These are phyloP conservation scores for Asterochloris sp. DNA, from an alignment of 139 green algal species.

Conservation along the genomic window DNA sequence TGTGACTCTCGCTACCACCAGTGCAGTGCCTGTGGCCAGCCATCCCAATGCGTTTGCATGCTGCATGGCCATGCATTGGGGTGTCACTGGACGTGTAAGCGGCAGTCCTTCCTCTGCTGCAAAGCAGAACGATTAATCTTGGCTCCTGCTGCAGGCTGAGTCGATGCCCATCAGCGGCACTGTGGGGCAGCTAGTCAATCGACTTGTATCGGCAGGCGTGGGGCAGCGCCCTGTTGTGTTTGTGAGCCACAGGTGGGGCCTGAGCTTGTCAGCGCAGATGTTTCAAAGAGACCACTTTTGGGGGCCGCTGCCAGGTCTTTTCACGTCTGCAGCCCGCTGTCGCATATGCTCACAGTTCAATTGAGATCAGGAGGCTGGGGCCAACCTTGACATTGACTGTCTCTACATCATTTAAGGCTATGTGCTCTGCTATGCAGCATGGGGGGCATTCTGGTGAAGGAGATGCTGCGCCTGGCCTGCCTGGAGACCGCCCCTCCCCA, in stretches of 20 bases:
- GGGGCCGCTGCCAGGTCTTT: too few relatives aligned
- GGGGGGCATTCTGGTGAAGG: conserved; percentile 86
- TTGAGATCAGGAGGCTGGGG: too few relatives aligned
- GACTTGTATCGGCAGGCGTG: conserved; percentile 73
- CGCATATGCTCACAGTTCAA: too few relatives aligned
- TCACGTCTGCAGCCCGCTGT: too few relatives aligned
- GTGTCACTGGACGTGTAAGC: conserved; percentile 31
- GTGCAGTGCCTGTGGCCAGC: conserved; percentile 42
- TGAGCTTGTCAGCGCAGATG: not conserved
- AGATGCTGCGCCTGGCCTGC: conserved; percentile 50
- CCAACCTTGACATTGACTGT: too few relatives aligned
- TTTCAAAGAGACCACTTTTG: too few relatives aligned
- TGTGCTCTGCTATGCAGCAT: conserved; percentile 39
- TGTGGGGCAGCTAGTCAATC: conserved; percentile 55
- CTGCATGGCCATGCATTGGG: conserved; percentile 68
- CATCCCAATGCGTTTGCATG: conserved; percentile 42
- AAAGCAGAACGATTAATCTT: not conserved
- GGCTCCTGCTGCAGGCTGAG: conserved; percentile 52
- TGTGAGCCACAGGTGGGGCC: conserved; percentile 60
- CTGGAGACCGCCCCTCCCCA: not conserved
- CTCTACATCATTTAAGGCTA: not conserved
- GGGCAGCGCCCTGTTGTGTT: conserved; percentile 78
- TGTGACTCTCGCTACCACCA: not conserved
- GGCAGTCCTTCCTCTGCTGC: conserved; percentile 25
- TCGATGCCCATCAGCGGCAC: conserved; percentile 64